phyloP scores from a whole-genome alignment of 75 land plant species.

The Cunninghamia lanceolata region DNA sequence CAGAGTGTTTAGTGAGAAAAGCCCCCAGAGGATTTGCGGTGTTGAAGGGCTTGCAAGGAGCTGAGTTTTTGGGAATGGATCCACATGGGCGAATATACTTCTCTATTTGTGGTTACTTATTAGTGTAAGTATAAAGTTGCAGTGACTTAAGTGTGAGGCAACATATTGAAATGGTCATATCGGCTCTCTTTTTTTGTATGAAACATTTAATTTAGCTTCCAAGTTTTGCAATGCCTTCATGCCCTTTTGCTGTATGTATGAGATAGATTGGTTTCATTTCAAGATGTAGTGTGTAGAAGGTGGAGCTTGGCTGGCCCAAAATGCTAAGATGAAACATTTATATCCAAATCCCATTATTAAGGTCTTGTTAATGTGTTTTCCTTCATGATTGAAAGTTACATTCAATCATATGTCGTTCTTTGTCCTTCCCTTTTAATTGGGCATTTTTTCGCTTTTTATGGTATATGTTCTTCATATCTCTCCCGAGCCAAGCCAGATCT shows the following conservation, averaged over 20 bases:
- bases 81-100: slow-evolving; percentile 64
- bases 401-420: not conserved
- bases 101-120: slow-evolving; percentile 60
- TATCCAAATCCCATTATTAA: not conserved
- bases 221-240: not conserved
- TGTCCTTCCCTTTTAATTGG: not conserved
- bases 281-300: not conserved
- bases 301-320: not conserved
- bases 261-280: not conserved
- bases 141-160: not conserved
- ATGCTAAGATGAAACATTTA: not conserved
- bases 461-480: not conserved
- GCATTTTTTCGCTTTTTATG: not conserved
- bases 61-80: slow-evolving; percentile 66
- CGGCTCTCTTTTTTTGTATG: not conserved
- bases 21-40: slow-evolving; percentile 30
- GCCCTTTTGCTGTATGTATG: not conserved
- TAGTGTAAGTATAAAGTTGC: slow-evolving; percentile 70
- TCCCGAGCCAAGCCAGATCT: not conserved
- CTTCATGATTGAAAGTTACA: not conserved
- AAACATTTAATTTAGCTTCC: not conserved
- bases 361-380: not conserved
- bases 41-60: slow-evolving; percentile 55
- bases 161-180: not conserved
- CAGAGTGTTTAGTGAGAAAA: slow-evolving; percentile 65